Evolutionary conservation across 106 monocot genomes (phyloP).

Genomic region (Xerophyta viscosa): DNA sequence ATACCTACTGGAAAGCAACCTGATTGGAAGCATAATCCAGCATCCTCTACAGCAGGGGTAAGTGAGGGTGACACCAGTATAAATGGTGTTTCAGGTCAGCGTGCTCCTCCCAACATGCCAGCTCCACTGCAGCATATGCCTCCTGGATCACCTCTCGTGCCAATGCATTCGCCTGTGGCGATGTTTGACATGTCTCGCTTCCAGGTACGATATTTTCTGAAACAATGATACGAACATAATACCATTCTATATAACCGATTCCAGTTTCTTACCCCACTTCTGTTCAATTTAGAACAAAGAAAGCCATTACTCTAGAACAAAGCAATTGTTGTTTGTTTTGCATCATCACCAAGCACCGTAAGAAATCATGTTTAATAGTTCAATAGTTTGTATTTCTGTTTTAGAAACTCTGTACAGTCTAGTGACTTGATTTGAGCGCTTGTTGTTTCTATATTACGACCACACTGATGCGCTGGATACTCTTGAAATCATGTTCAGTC

Average conservation of each 20-base stretch:
- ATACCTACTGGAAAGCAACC: conserved; percentile 78
- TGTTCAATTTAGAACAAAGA: no score
- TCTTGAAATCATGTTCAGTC: no score
- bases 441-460: no score
- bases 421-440: no score
- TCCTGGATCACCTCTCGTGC: conserved; percentile 64
- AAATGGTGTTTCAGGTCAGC: conserved; percentile 40
- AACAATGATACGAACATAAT: not conserved
- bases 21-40: conserved; percentile 76
- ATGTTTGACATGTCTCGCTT: conserved; percentile 83
- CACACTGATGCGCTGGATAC: no score
- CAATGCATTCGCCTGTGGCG: conserved; percentile 59
- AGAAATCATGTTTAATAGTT: no score
- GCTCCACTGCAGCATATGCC: conserved; percentile 55
- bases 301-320: no score
- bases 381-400: no score
- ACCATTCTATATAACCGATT: not conserved
- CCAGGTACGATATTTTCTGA: conserved; percentile 45
- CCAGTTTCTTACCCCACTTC: not conserved
- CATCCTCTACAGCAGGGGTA: conserved; percentile 21
- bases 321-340: no score
- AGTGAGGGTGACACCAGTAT: conserved; percentile 34
- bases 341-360: no score
- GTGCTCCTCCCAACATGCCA: conserved; percentile 25
- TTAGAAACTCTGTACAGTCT: no score